These are phyloP conservation scores for Carallia brachiata DNA, from an alignment of 345 rosid species.

Conservation along the genomic window DNA sequence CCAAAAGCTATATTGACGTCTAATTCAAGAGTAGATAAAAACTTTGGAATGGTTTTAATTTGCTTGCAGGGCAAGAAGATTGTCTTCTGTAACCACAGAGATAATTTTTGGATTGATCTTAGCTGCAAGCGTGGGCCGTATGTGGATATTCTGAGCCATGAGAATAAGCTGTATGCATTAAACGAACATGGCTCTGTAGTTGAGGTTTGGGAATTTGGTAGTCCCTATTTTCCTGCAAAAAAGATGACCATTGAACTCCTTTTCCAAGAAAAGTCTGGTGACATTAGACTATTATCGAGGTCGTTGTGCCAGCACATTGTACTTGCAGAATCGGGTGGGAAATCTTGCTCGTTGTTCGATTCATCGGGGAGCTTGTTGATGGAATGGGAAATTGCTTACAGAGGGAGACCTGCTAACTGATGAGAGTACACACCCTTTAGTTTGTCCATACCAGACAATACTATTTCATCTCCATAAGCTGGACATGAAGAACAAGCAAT, in stretches of 20 bases:
- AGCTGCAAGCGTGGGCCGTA: neutral
- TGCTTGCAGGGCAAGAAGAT: neutral
- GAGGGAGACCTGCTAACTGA: slow-evolving; percentile 17
- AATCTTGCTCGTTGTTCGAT: slow-evolving; percentile 19
- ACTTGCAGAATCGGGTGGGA: slow-evolving; percentile 21
- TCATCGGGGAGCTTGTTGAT: slow-evolving; percentile 17
- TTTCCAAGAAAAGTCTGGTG: neutral
- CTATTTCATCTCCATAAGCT: slow-evolving; percentile 12
- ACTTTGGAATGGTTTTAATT: neutral
- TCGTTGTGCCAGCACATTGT: neutral
- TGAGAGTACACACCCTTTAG: slow-evolving; percentile 17
- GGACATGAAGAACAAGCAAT: slow-evolving; percentile 5
- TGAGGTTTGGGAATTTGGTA: slow-evolving; percentile 3
- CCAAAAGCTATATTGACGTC: neutral
- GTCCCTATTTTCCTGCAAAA: neutral
- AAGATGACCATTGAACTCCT: neutral
- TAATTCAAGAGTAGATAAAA: neutral
- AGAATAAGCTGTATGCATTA: neutral
- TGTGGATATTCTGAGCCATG: neutral
- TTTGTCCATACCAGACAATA: slow-evolving; percentile 18
- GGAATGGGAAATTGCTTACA: neutral
- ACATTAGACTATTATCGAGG: neutral
- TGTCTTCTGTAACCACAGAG: neutral
- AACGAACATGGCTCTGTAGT: neutral
- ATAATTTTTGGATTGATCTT: neutral